phyloP scores from a whole-genome alignment of 352 stramenopile genomes.

The Aphanomyces cochlioides region DNA sequence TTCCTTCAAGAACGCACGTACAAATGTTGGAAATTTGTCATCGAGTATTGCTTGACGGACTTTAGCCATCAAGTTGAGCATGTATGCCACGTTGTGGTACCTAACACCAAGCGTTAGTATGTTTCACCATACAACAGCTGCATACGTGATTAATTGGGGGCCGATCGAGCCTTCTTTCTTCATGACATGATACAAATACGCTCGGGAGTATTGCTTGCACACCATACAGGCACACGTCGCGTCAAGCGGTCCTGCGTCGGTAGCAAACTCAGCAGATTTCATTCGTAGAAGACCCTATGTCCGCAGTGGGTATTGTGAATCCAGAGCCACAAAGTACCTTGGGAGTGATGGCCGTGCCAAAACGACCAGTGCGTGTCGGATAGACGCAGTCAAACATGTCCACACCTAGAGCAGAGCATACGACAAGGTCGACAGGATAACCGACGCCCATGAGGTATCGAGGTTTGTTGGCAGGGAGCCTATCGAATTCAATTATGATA shows the following conservation, averaged over 20 bases:
- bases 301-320: slow-evolving; percentile 48
- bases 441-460: slow-evolving; percentile 98
- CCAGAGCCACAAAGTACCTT: slow-evolving; percentile 39
- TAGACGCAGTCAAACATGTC: slow-evolving; percentile 99
- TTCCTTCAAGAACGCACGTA: slow-evolving; percentile 69
- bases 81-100: slow-evolving; percentile 79
- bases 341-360: slow-evolving; percentile 91
- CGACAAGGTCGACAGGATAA: slow-evolving; percentile 96
- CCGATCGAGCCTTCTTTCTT: slow-evolving; percentile 72
- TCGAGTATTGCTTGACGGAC: slow-evolving; percentile 76
- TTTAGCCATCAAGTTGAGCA: slow-evolving; percentile 69
- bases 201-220: slow-evolving; percentile 68
- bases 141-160: slow-evolving; percentile 62
- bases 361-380: slow-evolving; percentile 93
- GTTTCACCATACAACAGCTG: neutral
- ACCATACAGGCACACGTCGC: slow-evolving; percentile 63
- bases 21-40: slow-evolving; percentile 62
- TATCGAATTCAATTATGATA: neutral
- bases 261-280: slow-evolving; percentile 51
- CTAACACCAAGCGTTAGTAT: neutral
- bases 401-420: slow-evolving; percentile 94
- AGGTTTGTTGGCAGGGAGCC: slow-evolving; percentile 91
- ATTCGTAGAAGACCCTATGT: slow-evolving; percentile 67
- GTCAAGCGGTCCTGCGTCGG: slow-evolving; percentile 62
- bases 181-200: slow-evolving; percentile 63